These are phyloP conservation scores for Rhynchosporium secalis DNA, from an alignment of 2,329 filamentous ascomycete genomes.

Conservation along the genomic window DNA sequence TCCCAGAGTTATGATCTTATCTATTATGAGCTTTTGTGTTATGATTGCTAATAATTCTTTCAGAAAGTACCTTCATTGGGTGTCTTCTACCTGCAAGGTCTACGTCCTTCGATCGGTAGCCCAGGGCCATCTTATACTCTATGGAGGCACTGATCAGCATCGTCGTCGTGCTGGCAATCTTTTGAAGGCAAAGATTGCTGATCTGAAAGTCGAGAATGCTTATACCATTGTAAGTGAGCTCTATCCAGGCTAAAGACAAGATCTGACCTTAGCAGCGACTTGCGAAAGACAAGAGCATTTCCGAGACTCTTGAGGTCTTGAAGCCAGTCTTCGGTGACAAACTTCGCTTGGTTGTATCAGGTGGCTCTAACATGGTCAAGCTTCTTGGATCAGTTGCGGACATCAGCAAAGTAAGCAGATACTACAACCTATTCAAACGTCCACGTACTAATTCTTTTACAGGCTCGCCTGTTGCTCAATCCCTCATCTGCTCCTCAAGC, in stretches of 20 bases:
- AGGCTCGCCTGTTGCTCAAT: background rate
- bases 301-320: background rate
- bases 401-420: background rate
- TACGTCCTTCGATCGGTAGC: background rate
- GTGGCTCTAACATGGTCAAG: background rate
- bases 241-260: background rate
- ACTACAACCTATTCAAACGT: background rate
- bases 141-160: background rate
- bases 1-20: background rate
- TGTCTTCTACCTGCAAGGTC: background rate
- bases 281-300: background rate
- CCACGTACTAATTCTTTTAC: background rate
- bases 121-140: background rate
- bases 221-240: background rate
- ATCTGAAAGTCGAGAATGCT: background rate
- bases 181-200: background rate
- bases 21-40: background rate
- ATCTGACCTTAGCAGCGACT: background rate
- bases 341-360: background rate
- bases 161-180: background rate
- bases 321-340: background rate
- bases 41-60: background rate
- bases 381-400: background rate
- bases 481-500: background rate
- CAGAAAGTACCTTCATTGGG: background rate